Conservation (phyloP, 2,329 filamentous ascomycete species). For the Talaromyces sp. region DNA sequence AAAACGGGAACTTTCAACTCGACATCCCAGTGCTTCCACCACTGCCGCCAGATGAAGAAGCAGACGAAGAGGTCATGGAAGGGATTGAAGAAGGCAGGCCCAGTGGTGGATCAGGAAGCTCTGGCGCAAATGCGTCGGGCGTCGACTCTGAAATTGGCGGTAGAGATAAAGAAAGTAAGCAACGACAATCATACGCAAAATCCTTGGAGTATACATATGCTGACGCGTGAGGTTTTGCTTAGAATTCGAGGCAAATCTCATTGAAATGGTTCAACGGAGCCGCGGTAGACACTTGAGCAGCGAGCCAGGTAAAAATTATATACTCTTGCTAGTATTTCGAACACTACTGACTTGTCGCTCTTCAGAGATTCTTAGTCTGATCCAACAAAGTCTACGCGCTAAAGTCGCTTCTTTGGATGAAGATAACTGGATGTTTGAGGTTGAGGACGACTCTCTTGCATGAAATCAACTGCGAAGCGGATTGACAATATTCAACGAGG, state of each 20-base stretch:
- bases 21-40: slow-evolving; percentile 39
- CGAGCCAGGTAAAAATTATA: slow-evolving; percentile 49
- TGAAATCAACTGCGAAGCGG: slow-evolving; percentile 13
- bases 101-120: slow-evolving; percentile 48
- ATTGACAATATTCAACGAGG: not conserved
- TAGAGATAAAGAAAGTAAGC: slow-evolving; percentile 37
- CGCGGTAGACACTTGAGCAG: slow-evolving; percentile 48
- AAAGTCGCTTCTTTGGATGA: slow-evolving; percentile 70
- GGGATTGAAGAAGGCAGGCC: slow-evolving; percentile 46
- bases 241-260: slow-evolving; percentile 43
- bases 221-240: not conserved
- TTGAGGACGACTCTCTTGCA: slow-evolving; percentile 48
- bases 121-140: slow-evolving; percentile 46
- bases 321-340: not conserved
- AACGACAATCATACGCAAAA: not conserved
- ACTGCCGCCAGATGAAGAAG: slow-evolving; percentile 29
- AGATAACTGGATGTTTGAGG: slow-evolving; percentile 88
- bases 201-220: not conserved
- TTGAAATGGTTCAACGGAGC: slow-evolving; percentile 37
- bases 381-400: slow-evolving; percentile 63
- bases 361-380: slow-evolving; percentile 63
- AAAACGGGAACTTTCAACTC: slow-evolving; percentile 43
- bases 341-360: not conserved
- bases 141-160: slow-evolving; percentile 20
- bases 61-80: slow-evolving; percentile 33